Conservation (phyloP, 768 basidiomycete species). For the Leccinum variicolor region DNA sequence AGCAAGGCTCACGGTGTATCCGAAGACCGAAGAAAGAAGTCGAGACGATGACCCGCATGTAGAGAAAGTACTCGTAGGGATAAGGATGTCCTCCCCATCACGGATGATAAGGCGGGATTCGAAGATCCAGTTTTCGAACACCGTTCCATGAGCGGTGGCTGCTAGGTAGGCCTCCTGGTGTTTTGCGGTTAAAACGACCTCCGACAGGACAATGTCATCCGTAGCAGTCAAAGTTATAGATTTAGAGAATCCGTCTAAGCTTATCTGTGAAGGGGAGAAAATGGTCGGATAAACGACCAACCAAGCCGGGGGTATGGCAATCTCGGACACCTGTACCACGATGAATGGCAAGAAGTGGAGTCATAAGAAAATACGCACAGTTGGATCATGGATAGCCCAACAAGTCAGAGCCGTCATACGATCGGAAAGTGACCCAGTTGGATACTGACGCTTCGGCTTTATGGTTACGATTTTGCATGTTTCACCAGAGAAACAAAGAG, state of each 20-base stretch:
- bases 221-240: slow-evolving; percentile 19
- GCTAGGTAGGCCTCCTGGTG: slow-evolving; percentile 46
- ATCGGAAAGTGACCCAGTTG: slow-evolving; percentile 1
- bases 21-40: slow-evolving; percentile 21
- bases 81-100: slow-evolving; percentile 41
- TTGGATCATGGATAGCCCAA: slow-evolving; percentile 35
- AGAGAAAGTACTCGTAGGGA: slow-evolving; percentile 21
- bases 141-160: slow-evolving; percentile 33
- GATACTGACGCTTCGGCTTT: slow-evolving; percentile 15
- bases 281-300: slow-evolving; percentile 32
- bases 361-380: slow-evolving; percentile 31
- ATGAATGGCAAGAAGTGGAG: slow-evolving; percentile 18
- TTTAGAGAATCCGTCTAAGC: slow-evolving; percentile 6
- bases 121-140: slow-evolving; percentile 44
- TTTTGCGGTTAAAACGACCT: slow-evolving; percentile 51
- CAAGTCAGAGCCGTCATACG: slow-evolving; percentile 24
- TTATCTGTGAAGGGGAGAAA: slow-evolving; percentile 28
- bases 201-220: slow-evolving; percentile 40
- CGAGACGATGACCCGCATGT: slow-evolving; percentile 13
- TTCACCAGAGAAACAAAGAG: slow-evolving; percentile 16
- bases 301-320: slow-evolving; percentile 42
- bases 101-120: slow-evolving; percentile 46
- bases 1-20: slow-evolving; percentile 54
- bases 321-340: slow-evolving; percentile 29
- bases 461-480: slow-evolving; percentile 21